Evolutionary conservation across 2,329 filamentous ascomycete genomes (phyloP).

Genomic region (Neonectria magnoliae): DNA sequence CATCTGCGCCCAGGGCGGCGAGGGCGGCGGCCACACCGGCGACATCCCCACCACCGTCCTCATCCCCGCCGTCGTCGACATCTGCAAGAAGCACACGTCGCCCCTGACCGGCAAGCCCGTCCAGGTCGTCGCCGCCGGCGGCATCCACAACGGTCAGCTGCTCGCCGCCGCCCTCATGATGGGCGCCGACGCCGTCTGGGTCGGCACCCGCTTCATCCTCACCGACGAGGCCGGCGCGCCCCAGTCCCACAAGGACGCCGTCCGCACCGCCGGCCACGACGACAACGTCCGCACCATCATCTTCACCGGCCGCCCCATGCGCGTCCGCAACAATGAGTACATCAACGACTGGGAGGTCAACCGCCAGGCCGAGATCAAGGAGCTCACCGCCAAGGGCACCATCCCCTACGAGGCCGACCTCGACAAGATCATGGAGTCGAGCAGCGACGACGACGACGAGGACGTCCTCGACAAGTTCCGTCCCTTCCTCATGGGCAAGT

Average conservation of each 20-base stretch:
- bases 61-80: constrained; percentile 89
- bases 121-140: constrained; percentile 92
- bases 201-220: constrained; percentile 95
- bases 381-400: constrained; percentile 86
- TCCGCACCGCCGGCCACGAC: constrained; percentile 89
- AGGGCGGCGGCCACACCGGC: constrained; percentile 96
- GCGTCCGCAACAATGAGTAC: constrained; percentile 93
- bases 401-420: constrained; percentile 96
- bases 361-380: constrained; percentile 88
- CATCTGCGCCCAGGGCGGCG: constrained; percentile 97
- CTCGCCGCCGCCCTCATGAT: constrained; percentile 92
- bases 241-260: constrained; percentile 93
- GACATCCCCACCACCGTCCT: constrained; percentile 92
- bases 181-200: constrained; percentile 92
- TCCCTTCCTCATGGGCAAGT: constrained; percentile 96
- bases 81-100: constrained; percentile 82
- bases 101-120: constrained; percentile 88
- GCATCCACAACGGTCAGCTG: constrained; percentile 91
- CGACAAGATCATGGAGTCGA: constrained; percentile 76
- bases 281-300: constrained; percentile 98
- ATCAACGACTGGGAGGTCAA: constrained; percentile 97
- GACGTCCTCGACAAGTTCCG: constrained; percentile 91
- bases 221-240: constrained; percentile 94
- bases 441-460: constrained; percentile 74
- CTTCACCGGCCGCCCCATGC: constrained; percentile 95